phyloP scores from a whole-genome alignment of 345 rosid genomes.

The thale cress (Arabidopsis thaliana) region TAIR10.1 NC_003074.8:20182001-20182500 shows the following conservation, averaged over 20 bases:
- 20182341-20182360: neutral
- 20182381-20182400: constrained; percentile 90
- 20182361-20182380: constrained; percentile 31
- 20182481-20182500: constrained; percentile 54
- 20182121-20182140: constrained; percentile 87
- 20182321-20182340: neutral
- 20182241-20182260: constrained; percentile 75
- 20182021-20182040: constrained; percentile 91
- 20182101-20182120: constrained; percentile 71
- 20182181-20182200: constrained; percentile 84
- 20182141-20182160: constrained; percentile 95
- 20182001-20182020: constrained; percentile 92
- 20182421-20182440: constrained; percentile 84
- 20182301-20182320: constrained; percentile 1
- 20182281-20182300: constrained; percentile 60
- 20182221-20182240: constrained; percentile 74
- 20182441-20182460: constrained; percentile 77
- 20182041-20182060: constrained; percentile 85
- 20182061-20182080: constrained; percentile 70
- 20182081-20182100: constrained; percentile 81
- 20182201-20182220: constrained; percentile 92
- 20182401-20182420: constrained; percentile 86
- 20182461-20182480: constrained; percentile 61
- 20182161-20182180: constrained; percentile 89
- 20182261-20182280: constrained; percentile 86